phyloP scores from a whole-genome alignment of 257 asterid species.

The Buddleja alternifolia region DNA sequence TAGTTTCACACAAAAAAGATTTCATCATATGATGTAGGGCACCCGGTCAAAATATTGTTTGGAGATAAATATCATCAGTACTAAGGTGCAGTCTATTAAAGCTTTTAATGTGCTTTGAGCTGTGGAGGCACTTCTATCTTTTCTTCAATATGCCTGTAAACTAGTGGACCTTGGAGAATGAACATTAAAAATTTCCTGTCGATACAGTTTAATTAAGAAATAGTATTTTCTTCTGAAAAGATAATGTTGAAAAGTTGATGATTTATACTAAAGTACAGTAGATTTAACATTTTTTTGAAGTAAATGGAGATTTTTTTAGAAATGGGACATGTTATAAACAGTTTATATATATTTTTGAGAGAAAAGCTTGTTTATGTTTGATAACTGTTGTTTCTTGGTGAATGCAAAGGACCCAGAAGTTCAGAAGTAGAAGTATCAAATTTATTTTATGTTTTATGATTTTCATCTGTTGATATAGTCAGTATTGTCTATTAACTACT shows the following conservation, averaged over 20 bases:
- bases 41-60: neutral
- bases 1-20: neutral
- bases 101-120: neutral
- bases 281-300: neutral
- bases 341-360: too few species aligned
- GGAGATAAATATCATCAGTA: neutral
- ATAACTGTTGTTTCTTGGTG: neutral
- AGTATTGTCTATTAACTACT: neutral
- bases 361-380: neutral
- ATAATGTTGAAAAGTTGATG: neutral
- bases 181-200: neutral
- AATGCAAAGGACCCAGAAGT: neutral
- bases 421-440: neutral
- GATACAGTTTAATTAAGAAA: neutral
- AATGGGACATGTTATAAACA: neutral
- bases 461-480: neutral
- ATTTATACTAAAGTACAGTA: neutral
- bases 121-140: neutral
- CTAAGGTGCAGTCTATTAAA: neutral
- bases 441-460: neutral
- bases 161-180: neutral
- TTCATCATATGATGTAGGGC: neutral
- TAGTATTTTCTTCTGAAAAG: neutral
- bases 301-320: neutral
- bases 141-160: neutral